These are phyloP conservation scores for Setaria viridis DNA, from an alignment of 202 grass and related monocot species.

Conservation along the genomic window DNA sequence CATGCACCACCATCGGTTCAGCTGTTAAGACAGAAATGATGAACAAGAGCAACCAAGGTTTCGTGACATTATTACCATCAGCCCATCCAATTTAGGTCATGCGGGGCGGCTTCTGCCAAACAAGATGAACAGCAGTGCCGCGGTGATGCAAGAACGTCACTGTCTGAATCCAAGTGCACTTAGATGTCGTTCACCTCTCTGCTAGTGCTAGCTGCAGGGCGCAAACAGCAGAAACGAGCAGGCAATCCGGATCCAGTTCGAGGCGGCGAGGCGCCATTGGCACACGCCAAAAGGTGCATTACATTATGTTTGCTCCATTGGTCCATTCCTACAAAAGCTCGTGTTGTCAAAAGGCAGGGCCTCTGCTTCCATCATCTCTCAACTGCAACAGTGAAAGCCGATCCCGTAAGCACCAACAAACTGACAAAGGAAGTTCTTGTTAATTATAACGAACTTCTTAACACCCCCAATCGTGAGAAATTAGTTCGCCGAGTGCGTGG, in stretches of 20 bases:
- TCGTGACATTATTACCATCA: too few species aligned
- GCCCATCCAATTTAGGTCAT: background rate
- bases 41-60: background rate
- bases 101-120: background rate
- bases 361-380: conserved; percentile 51
- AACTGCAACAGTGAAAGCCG: conserved; percentile 42
- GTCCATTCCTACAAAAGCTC: conserved; percentile 53
- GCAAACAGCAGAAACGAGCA: conserved; percentile 18
- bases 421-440: background rate
- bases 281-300: conserved; percentile 24
- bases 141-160: conserved; percentile 8
- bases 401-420: conserved; percentile 15
- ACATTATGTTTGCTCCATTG: conserved; percentile 32
- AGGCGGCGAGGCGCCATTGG: conserved; percentile 41
- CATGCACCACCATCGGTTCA: background rate
- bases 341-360: conserved; percentile 34
- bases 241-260: background rate
- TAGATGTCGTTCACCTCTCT: background rate
- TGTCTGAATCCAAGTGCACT: conserved; percentile 1
- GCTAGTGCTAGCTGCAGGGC: conserved; percentile 25
- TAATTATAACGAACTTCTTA: conserved; percentile 6
- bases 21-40: background rate
- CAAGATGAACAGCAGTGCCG: background rate
- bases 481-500: conserved; percentile 33
- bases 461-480: conserved; percentile 24